Conservation (phyloP, 139 green algal species). For the Pleodorina starrii region DNA sequence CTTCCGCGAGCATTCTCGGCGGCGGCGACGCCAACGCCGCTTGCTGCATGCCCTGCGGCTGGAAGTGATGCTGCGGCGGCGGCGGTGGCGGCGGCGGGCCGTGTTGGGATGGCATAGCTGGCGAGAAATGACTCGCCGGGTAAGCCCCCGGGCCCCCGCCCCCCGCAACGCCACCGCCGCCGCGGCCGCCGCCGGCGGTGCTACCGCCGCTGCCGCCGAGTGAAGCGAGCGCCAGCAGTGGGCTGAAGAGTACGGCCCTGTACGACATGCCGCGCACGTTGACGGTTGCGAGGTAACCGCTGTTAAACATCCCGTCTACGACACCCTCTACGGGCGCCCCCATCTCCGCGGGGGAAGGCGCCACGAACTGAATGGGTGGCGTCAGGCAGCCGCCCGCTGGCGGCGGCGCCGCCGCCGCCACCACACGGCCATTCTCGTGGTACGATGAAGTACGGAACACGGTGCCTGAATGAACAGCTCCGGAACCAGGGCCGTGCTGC, state of each 20-base stretch:
- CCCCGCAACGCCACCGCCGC: background rate
- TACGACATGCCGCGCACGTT: slow-evolving; percentile 46
- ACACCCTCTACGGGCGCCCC: slow-evolving; percentile 36
- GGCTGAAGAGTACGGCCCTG: slow-evolving; percentile 52
- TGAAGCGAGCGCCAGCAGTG: slow-evolving; percentile 28
- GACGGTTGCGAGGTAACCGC: slow-evolving; percentile 55
- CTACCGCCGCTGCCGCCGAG: background rate
- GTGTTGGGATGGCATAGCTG: background rate
- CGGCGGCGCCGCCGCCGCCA: background rate
- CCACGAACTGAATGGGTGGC: background rate
- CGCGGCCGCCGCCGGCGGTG: background rate
- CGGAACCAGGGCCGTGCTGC: background rate
- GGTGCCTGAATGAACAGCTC: background rate
- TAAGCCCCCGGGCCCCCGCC: background rate
- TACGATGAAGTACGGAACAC: background rate
- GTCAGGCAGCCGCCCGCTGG: too few species aligned
- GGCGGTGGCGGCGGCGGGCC: background rate
- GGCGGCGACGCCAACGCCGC: too few species aligned
- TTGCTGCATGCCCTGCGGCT: background rate
- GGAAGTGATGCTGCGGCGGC: background rate
- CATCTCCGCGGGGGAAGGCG: background rate
- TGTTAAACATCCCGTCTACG: slow-evolving; percentile 54
- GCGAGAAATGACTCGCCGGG: too few species aligned
- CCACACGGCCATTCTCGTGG: background rate
- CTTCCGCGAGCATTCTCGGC: background rate